Evolutionary conservation across 2,329 filamentous ascomycete genomes (phyloP).

Genomic region (Paecilomyces dactylethromorphus): DNA sequence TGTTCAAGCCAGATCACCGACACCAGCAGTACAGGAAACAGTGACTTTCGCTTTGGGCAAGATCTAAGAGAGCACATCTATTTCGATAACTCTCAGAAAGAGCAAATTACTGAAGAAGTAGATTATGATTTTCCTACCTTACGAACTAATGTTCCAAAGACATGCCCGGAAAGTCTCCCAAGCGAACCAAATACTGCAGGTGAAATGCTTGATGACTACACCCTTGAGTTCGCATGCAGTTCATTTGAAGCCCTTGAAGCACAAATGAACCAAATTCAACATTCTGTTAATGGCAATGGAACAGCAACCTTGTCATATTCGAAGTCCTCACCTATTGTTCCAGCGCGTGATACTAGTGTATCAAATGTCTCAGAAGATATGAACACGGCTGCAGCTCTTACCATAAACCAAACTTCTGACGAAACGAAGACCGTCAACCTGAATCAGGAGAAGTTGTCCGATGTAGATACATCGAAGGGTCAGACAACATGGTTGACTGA

Average conservation of each 20-base stretch:
- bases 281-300: background rate
- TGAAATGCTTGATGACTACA: background rate
- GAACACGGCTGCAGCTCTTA: too few relatives aligned
- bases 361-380: too few relatives aligned
- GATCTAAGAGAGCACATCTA: background rate
- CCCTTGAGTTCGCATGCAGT: background rate
- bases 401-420: too few relatives aligned
- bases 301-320: background rate
- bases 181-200: background rate
- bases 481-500: background rate
- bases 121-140: background rate
- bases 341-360: too few relatives aligned
- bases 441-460: background rate
- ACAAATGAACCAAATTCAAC: background rate
- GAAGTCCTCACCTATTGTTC: background rate
- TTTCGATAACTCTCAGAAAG: background rate
- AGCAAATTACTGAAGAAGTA: background rate
- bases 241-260: background rate
- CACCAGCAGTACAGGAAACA: background rate
- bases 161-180: background rate
- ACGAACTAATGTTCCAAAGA: background rate
- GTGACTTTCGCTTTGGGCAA: background rate
- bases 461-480: background rate
- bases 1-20: background rate
- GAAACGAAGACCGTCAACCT: too few relatives aligned